phyloP scores from a whole-genome alignment of 257 asterid genomes.

The Solanum chilense region DNA sequence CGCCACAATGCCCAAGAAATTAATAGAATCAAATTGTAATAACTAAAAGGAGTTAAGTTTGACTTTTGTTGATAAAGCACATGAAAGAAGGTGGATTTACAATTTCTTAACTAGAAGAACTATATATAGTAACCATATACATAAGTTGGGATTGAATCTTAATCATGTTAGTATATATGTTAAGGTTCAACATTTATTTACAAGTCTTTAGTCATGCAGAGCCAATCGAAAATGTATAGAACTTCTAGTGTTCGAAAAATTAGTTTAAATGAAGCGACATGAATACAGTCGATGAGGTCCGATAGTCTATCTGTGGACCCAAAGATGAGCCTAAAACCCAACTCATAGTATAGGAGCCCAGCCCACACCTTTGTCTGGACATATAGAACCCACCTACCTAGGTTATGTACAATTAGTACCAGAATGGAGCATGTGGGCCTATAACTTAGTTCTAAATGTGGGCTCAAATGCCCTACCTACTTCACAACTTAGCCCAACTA shows the following conservation, averaged over 20 bases:
- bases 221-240: not conserved
- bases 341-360: not conserved
- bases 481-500: not conserved
- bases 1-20: not conserved
- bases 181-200: not conserved
- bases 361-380: not conserved
- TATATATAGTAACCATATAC: not conserved
- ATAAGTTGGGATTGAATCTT: not conserved
- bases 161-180: not conserved
- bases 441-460: not conserved
- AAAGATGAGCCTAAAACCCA: not conserved
- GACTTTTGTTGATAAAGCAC: not conserved
- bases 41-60: not conserved
- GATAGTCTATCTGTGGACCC: not conserved
- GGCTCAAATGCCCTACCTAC: not conserved
- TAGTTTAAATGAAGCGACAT: not conserved
- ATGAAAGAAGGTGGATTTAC: not conserved
- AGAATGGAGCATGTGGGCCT: not conserved
- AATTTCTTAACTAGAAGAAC: not conserved
- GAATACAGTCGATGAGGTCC: not conserved
- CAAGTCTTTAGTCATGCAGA: not conserved
- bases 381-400: not conserved
- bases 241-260: not conserved
- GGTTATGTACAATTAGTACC: not conserved
- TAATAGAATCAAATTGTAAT: not conserved